A percentile compares a stretch with the other conserved stretches of the same genome.
Evolutionary conservation across 495 filamentous ascomycete genomes (phyloP).

Genomic region (Haplographium delicatum): DNA sequence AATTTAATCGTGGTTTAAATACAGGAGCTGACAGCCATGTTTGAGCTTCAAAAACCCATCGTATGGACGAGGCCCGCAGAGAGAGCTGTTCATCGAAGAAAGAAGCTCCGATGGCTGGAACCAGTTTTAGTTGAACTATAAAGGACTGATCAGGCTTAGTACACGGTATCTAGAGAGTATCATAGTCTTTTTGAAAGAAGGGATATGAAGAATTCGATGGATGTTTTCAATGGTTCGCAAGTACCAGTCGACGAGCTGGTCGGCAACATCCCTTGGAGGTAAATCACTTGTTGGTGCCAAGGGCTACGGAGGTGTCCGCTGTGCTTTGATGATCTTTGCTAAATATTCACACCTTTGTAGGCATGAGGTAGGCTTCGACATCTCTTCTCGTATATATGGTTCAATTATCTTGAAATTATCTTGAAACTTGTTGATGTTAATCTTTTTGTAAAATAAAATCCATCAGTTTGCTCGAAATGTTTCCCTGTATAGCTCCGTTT

Average conservation of each 20-base stretch:
- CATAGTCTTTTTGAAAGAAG: slow-evolving; percentile 49
- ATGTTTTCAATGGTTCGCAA: slow-evolving; percentile 40
- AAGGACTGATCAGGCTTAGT: slow-evolving; percentile 28
- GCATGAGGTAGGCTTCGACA: no score
- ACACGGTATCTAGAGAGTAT: slow-evolving; percentile 33
- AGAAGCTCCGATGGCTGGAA: slow-evolving; percentile 46
- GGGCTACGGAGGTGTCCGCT: no score
- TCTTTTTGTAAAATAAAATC: no score
- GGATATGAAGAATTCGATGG: slow-evolving; percentile 51
- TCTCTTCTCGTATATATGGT: no score
- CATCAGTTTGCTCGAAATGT: no score
- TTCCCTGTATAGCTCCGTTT: no score
- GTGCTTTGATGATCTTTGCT: no score
- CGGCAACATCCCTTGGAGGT: slow-evolving; percentile 42
- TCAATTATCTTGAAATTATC: no score
- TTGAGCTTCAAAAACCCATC: slow-evolving; percentile 50
- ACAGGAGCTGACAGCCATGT: slow-evolving; percentile 49
- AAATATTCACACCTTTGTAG: no score
- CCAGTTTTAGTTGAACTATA: slow-evolving; percentile 46
- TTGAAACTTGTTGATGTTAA: no score
- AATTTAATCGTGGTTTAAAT: slow-evolving; percentile 47
- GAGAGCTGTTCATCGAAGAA: slow-evolving; percentile 33
- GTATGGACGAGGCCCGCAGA: slow-evolving; percentile 3
- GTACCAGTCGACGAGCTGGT: slow-evolving; percentile 41
- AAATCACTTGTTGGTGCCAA: no score